These are phyloP conservation scores for Pythium dissotocum DNA, from an alignment of 352 stramenopile genomes.

Conservation along the genomic window DNA sequence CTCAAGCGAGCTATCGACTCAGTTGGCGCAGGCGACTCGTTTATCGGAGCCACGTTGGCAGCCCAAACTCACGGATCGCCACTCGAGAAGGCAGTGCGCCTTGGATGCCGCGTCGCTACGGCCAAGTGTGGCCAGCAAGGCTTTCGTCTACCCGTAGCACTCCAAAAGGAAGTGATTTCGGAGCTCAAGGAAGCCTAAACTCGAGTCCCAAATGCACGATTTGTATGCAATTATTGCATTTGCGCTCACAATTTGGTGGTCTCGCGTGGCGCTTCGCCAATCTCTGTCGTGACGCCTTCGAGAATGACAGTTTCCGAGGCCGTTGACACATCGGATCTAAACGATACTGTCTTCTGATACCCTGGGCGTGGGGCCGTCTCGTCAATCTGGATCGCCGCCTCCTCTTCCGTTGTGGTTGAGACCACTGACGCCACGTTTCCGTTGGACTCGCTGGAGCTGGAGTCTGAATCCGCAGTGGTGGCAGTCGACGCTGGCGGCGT, in stretches of 20 bases:
- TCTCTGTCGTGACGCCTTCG: not conserved
- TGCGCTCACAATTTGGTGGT: not conserved
- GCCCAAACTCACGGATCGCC: conserved; percentile 35
- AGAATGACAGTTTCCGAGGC: not conserved
- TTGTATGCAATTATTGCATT: not conserved
- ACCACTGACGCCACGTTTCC: not conserved
- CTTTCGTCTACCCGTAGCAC: conserved; percentile 30
- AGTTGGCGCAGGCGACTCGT: conserved; percentile 71
- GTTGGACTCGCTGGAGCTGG: conserved; percentile 19
- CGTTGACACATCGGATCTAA: not conserved
- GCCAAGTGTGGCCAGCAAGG: conserved; percentile 61
- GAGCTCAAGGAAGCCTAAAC: not conserved
- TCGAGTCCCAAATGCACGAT: no score
- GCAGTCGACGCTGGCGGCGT: not conserved
- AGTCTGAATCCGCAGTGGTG: not conserved
- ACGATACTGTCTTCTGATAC: not conserved
- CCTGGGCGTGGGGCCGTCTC: not conserved
- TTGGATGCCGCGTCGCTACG: conserved; percentile 56
- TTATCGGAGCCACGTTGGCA: conserved; percentile 67
- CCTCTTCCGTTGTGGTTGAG: not conserved
- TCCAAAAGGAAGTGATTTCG: conserved; percentile 27
- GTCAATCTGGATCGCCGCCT: no score
- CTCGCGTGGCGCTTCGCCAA: not conserved
- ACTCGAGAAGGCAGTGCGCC: conserved; percentile 36
- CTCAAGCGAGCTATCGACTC: conserved; percentile 57